A percentile compares a stretch with the other conserved stretches of the same genome.
These are phyloP conservation scores for Achaetomium macrosporum DNA, from an alignment of 2,329 filamentous ascomycete genomes.

Conservation along the genomic window DNA sequence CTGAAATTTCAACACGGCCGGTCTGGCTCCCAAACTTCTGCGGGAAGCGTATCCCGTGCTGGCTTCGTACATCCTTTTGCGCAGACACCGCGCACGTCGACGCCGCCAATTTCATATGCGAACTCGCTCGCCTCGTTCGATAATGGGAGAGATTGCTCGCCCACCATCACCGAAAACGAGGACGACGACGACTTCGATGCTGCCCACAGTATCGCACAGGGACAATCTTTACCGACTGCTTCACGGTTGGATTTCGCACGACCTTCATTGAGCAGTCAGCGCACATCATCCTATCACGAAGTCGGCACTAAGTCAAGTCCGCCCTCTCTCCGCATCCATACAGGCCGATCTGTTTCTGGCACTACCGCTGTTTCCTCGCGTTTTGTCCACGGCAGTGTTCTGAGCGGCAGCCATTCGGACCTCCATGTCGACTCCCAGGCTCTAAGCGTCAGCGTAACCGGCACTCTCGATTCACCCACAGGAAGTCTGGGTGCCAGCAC, in stretches of 20 bases:
- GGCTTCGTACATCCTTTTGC: slow-evolving; percentile 60
- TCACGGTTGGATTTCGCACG: slow-evolving; percentile 30
- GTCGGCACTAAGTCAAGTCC: slow-evolving; percentile 27
- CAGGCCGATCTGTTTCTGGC: slow-evolving; percentile 24
- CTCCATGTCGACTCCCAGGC: slow-evolving; percentile 35
- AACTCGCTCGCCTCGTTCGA: slow-evolving; percentile 51
- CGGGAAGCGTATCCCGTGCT: slow-evolving; percentile 43
- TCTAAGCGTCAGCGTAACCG: slow-evolving; percentile 10
- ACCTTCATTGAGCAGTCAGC: slow-evolving; percentile 36
- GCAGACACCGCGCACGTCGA: slow-evolving; percentile 56
- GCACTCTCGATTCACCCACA: slow-evolving; percentile 32
- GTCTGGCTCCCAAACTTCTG: slow-evolving; percentile 39
- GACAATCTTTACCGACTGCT: slow-evolving; percentile 22
- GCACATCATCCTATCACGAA: slow-evolving; percentile 37
- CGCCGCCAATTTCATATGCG: slow-evolving; percentile 53
- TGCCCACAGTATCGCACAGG: slow-evolving; percentile 16
- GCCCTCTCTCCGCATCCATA: slow-evolving; percentile 35
- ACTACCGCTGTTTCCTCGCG: slow-evolving; percentile 33
- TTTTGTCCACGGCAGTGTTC: slow-evolving; percentile 37
- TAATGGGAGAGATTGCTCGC: slow-evolving; percentile 47
- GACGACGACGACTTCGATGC: slow-evolving; percentile 15
- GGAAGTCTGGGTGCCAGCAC: slow-evolving; percentile 27
- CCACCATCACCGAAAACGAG: slow-evolving; percentile 47
- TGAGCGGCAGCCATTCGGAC: slow-evolving; percentile 37
- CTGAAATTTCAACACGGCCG: slow-evolving; percentile 49